Evolutionary conservation across 2,329 filamentous ascomycete species (phyloP), one percentile per base, ranked within the genome.

Genomic region (Trichoderma cornu-damae): DNA sequence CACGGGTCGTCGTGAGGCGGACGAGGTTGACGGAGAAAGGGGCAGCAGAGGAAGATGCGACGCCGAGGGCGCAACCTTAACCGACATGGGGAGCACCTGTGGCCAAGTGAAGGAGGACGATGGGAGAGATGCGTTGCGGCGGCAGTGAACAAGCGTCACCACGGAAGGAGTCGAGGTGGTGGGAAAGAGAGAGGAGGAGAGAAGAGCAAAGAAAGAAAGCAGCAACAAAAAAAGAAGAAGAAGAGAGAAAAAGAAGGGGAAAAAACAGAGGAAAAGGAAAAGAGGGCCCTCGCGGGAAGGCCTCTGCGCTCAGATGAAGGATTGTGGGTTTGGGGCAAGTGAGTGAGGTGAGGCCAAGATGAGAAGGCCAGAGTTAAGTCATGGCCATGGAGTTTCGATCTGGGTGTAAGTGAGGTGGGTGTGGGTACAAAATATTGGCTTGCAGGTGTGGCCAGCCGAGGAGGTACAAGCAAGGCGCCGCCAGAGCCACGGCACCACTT

Each of bases 41-140:
- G 62, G 64, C 50, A 37, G 47, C 40, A 53, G 48, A 53, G 57
- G 57, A 38, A 64, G 59, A 60, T 66, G 59, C 26, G 62, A 64
- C 26, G 43, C 58, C 60, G 63, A 57, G 44, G 60, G 55, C 35
- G 61, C 60, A 50, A 64, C 64, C 50, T 64, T 62, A 64, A 66
- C 60, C 61, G 65, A 70, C 69, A 71, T 71, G 60, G 40, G 60
- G 60, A 58, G 30, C 53, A 53, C 49, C 56, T 40, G 18, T 49
- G 53, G 49, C 18, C 57, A 47, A 30, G 38, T 44, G 50, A 53
- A 53, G 30, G 18, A 46, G 35, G 32, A 26, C 24, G 51, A 30
- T 11, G 28, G 44, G 43, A 14, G 32, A 42, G 12, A 34, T 32
- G 26, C 38, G n/a, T n/a, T 12, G 35, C 26, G 28, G 18, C 42